phyloP scores from a whole-genome alignment of 441 rosid species.

The Pelargonium australe region DNA sequence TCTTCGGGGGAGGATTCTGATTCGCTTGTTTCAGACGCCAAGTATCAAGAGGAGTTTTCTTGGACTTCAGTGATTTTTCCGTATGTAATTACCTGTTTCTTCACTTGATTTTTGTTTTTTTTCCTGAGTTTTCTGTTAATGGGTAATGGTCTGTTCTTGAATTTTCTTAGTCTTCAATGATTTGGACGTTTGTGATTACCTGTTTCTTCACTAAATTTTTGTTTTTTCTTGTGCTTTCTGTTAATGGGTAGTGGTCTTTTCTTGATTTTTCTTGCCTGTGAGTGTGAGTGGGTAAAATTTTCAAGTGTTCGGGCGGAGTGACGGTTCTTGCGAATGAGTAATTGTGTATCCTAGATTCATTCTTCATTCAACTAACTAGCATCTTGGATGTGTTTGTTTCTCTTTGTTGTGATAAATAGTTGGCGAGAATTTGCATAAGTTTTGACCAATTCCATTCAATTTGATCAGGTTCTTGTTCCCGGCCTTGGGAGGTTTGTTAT shows the following conservation, averaged over 20 bases:
- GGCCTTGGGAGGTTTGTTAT: slow-evolving; percentile 81
- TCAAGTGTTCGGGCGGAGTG: neutral
- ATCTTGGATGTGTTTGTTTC: neutral
- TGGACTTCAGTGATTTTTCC: slow-evolving; percentile 87
- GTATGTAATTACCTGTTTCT: slow-evolving; percentile 36
- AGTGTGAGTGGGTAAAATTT: neutral
- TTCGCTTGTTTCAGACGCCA: slow-evolving; percentile 35
- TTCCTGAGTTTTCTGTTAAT: slow-evolving; percentile 1
- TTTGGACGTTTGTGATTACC: slow-evolving; percentile 59
- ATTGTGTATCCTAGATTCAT: neutral
- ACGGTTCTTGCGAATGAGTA: neutral
- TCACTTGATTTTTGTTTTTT: neutral
- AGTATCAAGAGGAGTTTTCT: slow-evolving; percentile 54
- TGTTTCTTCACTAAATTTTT: slow-evolving; percentile 6
- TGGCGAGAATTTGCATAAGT: neutral
- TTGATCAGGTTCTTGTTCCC: slow-evolving; percentile 77
- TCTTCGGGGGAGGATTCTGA: slow-evolving; percentile 48
- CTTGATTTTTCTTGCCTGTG: neutral
- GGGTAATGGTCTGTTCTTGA: neutral
- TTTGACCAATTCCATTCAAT: slow-evolving; percentile 10
- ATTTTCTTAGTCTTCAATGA: slow-evolving; percentile 47
- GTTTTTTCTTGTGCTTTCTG: slow-evolving; percentile 5
- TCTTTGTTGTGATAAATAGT: neutral
- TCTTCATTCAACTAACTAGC: slow-evolving; percentile 4
- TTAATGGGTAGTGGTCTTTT: neutral